These are phyloP conservation scores for Colletotrichum godetiae DNA, from an alignment of 2,329 filamentous ascomycete species.

Conservation along the genomic window DNA sequence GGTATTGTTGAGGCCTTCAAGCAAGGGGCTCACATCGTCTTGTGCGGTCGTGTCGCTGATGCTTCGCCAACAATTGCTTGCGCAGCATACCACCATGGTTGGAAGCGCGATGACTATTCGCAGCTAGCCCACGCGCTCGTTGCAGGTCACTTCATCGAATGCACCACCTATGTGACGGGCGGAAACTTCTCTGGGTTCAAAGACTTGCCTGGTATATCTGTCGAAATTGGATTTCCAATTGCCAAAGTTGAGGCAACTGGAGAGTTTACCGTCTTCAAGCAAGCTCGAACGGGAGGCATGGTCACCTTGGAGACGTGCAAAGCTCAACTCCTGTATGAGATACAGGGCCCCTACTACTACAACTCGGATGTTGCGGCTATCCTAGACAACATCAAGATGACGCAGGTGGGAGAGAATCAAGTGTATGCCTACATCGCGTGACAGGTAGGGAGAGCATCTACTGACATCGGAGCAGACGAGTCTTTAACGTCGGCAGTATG, in stretches of 20 bases:
- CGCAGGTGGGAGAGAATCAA: conserved; percentile 52
- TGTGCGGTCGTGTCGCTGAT: conserved; percentile 57
- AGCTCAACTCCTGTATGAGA: conserved; percentile 56
- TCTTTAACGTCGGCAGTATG: conserved; percentile 39
- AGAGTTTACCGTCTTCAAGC: conserved; percentile 49
- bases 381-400: conserved; percentile 53
- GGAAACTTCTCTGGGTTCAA: conserved; percentile 63
- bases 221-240: conserved; percentile 59
- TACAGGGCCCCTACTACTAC: conserved; percentile 56
- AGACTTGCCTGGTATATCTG: not conserved
- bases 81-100: conserved; percentile 63
- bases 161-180: conserved; percentile 62
- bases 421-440: not conserved
- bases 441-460: too few relatives aligned
- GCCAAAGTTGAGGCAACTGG: conserved; percentile 59
- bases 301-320: conserved; percentile 47
- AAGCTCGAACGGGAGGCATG: conserved; percentile 46
- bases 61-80: conserved; percentile 61
- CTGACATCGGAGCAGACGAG: not conserved
- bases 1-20: conserved; percentile 55
- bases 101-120: conserved; percentile 56
- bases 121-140: conserved; percentile 57
- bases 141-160: conserved; percentile 62
- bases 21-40: conserved; percentile 54
- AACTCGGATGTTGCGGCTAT: conserved; percentile 57